Conservation (phyloP, 768 basidiomycete genomes). For the Boletus sp. region DNA sequence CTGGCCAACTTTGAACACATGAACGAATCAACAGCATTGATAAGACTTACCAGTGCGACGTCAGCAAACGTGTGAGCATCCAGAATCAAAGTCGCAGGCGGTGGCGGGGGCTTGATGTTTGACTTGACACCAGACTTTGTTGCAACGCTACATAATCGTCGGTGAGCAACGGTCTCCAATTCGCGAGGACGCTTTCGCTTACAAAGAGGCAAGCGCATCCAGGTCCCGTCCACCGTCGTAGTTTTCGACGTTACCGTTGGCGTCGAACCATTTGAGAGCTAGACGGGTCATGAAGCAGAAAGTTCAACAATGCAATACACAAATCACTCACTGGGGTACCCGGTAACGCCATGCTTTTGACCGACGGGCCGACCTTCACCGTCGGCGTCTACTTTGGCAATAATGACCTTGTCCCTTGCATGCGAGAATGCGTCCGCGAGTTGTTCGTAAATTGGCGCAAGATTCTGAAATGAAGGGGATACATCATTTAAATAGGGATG, state of each 20-base stretch:
- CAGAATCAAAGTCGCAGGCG: slow-evolving; percentile 63
- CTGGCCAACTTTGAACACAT: slow-evolving; percentile 30
- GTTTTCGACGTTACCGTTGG: slow-evolving; percentile 57
- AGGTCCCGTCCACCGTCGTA: slow-evolving; percentile 82
- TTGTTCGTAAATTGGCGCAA: slow-evolving; percentile 85
- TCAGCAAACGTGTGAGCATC: slow-evolving; percentile 73
- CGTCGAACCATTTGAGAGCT: slow-evolving; percentile 93
- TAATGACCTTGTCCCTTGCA: slow-evolving; percentile 75
- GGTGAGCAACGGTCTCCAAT: background rate
- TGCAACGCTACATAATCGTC: slow-evolving; percentile 51
- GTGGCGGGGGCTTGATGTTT: slow-evolving; percentile 82
- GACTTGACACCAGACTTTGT: slow-evolving; percentile 77
- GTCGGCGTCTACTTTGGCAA: slow-evolving; percentile 94
- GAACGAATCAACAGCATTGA: background rate
- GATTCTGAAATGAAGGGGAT: slow-evolving; percentile 50
- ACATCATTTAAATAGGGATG: background rate
- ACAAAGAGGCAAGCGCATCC: slow-evolving; percentile 75
- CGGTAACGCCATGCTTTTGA: slow-evolving; percentile 72
- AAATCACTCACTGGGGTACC: slow-evolving; percentile 75
- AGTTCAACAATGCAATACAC: background rate
- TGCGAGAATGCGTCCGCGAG: slow-evolving; percentile 83
- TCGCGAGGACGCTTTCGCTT: slow-evolving; percentile 24
- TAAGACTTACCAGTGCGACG: slow-evolving; percentile 55
- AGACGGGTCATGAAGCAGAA: slow-evolving; percentile 8
- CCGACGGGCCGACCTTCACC: slow-evolving; percentile 78